phyloP scores from a whole-genome alignment of 208 protist species.

The Leishmania tarentolae region DNA sequence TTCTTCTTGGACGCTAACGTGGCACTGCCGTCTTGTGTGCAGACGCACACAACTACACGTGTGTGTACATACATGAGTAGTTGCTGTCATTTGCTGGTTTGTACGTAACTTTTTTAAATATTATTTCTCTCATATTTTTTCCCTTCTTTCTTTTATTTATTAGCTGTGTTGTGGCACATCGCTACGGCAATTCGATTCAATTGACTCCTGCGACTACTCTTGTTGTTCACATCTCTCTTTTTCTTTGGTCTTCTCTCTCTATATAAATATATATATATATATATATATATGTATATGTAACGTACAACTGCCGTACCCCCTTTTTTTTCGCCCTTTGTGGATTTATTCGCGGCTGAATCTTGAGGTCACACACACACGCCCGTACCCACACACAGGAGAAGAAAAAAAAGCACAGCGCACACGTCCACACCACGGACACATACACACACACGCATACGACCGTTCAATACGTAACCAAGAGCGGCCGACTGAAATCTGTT shows the following conservation, averaged over 20 bases:
- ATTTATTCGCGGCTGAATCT: no score
- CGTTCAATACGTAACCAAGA: neutral
- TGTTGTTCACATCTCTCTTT: neutral
- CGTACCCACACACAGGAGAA: neutral
- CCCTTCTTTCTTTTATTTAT: neutral
- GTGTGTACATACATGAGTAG: neutral
- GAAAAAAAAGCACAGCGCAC: no score
- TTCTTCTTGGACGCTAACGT: neutral
- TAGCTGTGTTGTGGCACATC: neutral
- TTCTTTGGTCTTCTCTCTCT: neutral
- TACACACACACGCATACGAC: neutral
- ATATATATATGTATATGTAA: neutral
- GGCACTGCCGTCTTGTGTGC: neutral
- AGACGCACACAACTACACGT: neutral
- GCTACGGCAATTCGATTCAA: no score
- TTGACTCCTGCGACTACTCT: neutral
- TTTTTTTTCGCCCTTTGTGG: neutral
- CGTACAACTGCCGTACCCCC: conserved; percentile 3
- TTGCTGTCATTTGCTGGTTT: neutral
- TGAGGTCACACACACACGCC: neutral
- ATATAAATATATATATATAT: neutral
- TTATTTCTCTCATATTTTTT: neutral
- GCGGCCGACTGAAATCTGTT: neutral
- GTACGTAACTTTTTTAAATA: no score
- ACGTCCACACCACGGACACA: no score